Evolutionary conservation across 345 rosid species (phyloP), one percentile per base, ranked within the genome.

Genomic region (Trapa incisa): DNA sequence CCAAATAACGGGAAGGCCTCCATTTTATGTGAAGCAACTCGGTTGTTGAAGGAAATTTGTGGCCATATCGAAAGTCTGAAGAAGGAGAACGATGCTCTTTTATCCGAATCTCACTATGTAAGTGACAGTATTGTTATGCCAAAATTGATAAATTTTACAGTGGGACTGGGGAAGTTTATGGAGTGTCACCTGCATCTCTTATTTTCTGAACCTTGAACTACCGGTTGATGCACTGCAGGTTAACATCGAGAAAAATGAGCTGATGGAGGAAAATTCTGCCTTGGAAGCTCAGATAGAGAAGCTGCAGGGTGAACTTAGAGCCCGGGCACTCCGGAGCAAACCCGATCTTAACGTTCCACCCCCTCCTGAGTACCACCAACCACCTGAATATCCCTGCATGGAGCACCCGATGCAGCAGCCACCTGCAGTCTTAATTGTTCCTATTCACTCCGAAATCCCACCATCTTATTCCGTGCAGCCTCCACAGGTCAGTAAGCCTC

Each of bases 1-100:
- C 84, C 81, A 64, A 94, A 85, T 67, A 89, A 74, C 68, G 97
- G 99, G 61, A 94, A 94, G 84, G 96, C 96, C 37, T 82, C 86
- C 5, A 74, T 85, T 72, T 60, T 94, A 17, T 62, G 76, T 16
- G 97, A 94, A 85, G 84, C 96, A 54, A 71, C 91, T 73, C 83
- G 89, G 61, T 69, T 86, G 48, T 77, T 94, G 79, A 94, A 89
- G 73, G 96, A 89, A 37, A 77, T 84, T 68, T 71, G 75, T 71
- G 78, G 75, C 69, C 91, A 87, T 81, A 89, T 89, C n/a, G 91
- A 91, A 47, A 66, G 78, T 38, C 91, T 94, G 68, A 80, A 79
- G 67, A 84, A 87, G 82, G 99, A 94, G 74, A 82, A 86, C 37
- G 70, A 73, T 54, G 73, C 87, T 62, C 80, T 94, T 42, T 35